These are phyloP conservation scores for Favolaschia claudopus DNA, from an alignment of 768 basidiomycete genomes.

Conservation along the genomic window DNA sequence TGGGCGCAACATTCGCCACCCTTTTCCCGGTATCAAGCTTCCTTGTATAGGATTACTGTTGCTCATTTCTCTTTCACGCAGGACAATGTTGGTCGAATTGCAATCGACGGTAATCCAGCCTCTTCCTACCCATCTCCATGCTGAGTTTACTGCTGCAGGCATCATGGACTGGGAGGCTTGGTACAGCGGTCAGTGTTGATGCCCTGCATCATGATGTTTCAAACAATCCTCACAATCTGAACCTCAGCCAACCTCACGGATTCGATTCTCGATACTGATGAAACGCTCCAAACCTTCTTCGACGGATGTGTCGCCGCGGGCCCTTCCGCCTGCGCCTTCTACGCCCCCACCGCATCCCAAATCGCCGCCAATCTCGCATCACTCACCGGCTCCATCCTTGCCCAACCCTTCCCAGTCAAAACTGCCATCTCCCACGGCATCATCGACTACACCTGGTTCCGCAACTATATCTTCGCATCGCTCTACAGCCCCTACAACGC, in stretches of 20 bases:
- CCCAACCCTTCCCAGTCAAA: constrained; percentile 29
- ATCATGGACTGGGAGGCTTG: constrained; percentile 27
- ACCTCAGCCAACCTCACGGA: constrained; percentile 23
- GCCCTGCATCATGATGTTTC: background rate
- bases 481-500: constrained; percentile 34
- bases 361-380: constrained; percentile 26
- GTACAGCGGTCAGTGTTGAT: constrained; percentile 29
- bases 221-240: background rate
- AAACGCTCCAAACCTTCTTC: constrained; percentile 32
- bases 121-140: background rate
- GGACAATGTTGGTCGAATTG: constrained; percentile 41
- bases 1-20: constrained; percentile 42
- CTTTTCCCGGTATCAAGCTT: constrained; percentile 40
- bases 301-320: constrained; percentile 32
- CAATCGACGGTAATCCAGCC: constrained; percentile 37
- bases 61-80: background rate
- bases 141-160: background rate
- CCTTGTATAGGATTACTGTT: background rate
- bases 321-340: constrained; percentile 30
- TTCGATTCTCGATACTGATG: constrained; percentile 32
- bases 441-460: constrained; percentile 30
- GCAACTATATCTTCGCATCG: constrained; percentile 25
- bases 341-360: constrained; percentile 25
- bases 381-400: constrained; percentile 23
- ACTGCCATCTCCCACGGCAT: constrained; percentile 28